phyloP scores from a whole-genome alignment of 176 grass and related monocot genomes.

The Aegilops speltoides region DNA sequence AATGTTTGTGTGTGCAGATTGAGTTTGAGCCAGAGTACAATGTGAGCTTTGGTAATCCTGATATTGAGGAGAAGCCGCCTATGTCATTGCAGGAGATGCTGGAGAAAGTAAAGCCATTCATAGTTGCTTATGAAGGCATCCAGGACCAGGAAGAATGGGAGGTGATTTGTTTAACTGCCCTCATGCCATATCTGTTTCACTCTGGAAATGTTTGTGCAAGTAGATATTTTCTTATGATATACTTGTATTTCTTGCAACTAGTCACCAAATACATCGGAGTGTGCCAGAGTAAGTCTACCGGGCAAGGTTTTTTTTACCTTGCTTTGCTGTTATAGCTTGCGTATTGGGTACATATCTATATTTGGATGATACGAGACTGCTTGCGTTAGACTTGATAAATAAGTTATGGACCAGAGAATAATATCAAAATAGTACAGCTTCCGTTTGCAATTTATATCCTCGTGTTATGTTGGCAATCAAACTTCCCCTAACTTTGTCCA shows the following conservation, averaged over 20 bases:
- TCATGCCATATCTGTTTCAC: neutral
- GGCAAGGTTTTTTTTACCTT: neutral
- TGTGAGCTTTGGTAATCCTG: conserved; percentile 69
- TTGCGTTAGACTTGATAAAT: conserved; percentile 11
- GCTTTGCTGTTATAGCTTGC: neutral
- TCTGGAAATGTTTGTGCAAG: neutral
- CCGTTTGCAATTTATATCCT: neutral
- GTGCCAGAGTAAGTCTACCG: neutral
- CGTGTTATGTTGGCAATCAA: neutral
- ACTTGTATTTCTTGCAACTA: neutral
- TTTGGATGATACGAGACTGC: neutral
- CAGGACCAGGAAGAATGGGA: conserved; percentile 88
- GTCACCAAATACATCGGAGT: neutral
- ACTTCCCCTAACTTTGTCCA: neutral
- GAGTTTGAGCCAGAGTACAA: conserved; percentile 82
- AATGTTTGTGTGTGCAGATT: conserved; percentile 52
- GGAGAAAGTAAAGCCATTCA: conserved; percentile 77
- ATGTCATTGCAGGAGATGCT: conserved; percentile 76
- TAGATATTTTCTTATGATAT: neutral
- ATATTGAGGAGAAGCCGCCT: conserved; percentile 82
- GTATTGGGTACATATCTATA: neutral
- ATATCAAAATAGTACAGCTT: neutral
- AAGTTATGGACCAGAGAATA: neutral
- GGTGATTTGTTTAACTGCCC: conserved; percentile 43
- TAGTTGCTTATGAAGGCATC: conserved; percentile 82